Conservation (phyloP, 495 filamentous ascomycete genomes). For the Hypoxylon fragiforme region DNA sequence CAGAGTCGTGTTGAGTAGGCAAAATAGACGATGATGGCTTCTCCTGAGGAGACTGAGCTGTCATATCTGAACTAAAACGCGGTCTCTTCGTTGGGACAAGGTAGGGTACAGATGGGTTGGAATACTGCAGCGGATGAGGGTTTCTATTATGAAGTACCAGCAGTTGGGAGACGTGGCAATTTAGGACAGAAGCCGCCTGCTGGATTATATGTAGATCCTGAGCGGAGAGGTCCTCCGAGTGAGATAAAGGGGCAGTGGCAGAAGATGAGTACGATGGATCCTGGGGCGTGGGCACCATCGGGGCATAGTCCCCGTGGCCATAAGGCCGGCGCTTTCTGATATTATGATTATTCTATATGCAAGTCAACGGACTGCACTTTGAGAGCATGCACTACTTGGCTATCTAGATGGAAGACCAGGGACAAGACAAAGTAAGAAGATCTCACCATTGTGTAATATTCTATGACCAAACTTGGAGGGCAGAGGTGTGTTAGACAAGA, state of each 20-base stretch:
- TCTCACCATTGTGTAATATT: constrained; percentile 50
- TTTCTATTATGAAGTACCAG: constrained; percentile 37
- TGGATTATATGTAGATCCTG: constrained; percentile 47
- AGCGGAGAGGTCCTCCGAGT: constrained; percentile 37
- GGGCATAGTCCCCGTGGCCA: constrained; percentile 42
- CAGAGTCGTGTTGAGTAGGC: constrained; percentile 30
- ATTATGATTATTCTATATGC: constrained; percentile 53
- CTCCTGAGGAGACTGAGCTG: constrained; percentile 38
- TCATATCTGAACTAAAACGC: constrained; percentile 40
- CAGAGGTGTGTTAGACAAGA: constrained; percentile 45
- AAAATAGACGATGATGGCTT: constrained; percentile 40
- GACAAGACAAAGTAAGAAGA: constrained; percentile 34
- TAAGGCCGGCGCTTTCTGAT: constrained; percentile 53
- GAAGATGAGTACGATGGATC: constrained; percentile 39
- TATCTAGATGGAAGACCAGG: constrained; percentile 22
- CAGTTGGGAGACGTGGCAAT: constrained; percentile 33
- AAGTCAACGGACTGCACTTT: constrained; percentile 51
- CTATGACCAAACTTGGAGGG: constrained; percentile 29
- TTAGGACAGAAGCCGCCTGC: constrained; percentile 39
- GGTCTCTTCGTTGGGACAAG: constrained; percentile 39
- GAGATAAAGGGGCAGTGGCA: constrained; percentile 32
- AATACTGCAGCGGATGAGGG: constrained; percentile 27
- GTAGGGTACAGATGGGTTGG: constrained; percentile 23
- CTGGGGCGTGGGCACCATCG: constrained; percentile 45
- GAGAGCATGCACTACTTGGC: constrained; percentile 35